Evolutionary conservation across 2,329 filamentous ascomycete genomes (phyloP), one percentile per base, ranked within the genome.

Genomic region (Fusarium circinatum): DNA sequence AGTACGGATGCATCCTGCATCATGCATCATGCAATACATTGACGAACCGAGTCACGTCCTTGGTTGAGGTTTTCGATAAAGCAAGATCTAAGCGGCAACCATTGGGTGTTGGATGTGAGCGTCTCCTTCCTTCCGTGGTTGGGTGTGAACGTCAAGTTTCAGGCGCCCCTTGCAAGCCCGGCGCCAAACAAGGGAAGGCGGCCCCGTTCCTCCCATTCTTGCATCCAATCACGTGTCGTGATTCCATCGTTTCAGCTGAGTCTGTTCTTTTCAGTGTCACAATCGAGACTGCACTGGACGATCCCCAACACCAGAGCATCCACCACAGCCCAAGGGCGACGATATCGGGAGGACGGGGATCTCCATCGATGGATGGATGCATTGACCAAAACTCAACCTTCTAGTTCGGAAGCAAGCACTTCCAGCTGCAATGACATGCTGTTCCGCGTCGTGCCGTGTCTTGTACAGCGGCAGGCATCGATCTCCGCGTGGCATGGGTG

Each of bases 241-340:
- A 20, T 65, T 15, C 47, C 58, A 64, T 51, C 15, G 60, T 74
- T 69, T 77, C 75, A 77, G 75, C 75, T 77, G 75, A 61, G 69
- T 59, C 39, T 60, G 65, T 71, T 69, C 70, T 64, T 57, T 39
- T 62, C 59, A 65, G 59, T 52, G 65, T 72, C 60, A 75, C 66
- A 74, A 63, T 65, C 32, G 30, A 62, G 60, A 55, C 68, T 68
- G 24, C 34, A 64, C 28, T 57, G 48, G 60, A 62, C 44, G 71
- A 72, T 62, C 59, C 42, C 59, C 36, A 52, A 52, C 18, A 39
- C 26, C 28, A 34, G 38, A 66, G 62, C 68, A 71, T 41, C 67
- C 67, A 67, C 67, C 24, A 28, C 34, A 18, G 20, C 26, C 45
- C 20, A 32, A 48, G 44, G 47, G 17, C 48, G 56, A 65, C 62